These are phyloP conservation scores for Leccinum angustisporum DNA, from an alignment of 1,284 basidiomycete genomes.

Conservation along the genomic window DNA sequence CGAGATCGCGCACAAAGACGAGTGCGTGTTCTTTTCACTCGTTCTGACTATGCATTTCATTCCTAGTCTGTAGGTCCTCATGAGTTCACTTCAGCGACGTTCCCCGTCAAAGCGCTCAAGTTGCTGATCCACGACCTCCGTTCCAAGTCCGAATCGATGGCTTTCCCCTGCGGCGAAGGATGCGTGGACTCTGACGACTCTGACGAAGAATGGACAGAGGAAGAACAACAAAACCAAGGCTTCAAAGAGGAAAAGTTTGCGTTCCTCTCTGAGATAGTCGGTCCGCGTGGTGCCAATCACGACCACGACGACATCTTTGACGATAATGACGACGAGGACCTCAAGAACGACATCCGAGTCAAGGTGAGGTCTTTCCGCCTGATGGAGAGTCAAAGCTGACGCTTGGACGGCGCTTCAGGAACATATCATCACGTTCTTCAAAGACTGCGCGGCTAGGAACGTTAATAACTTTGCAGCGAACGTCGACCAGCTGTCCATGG, in stretches of 20 bases:
- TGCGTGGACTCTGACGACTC: conserved; percentile 77
- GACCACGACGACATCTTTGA: conserved; percentile 72
- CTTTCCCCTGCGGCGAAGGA: conserved; percentile 54
- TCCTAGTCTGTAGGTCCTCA: conserved; percentile 61
- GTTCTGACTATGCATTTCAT: conserved; percentile 12
- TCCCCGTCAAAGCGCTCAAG: conserved; percentile 91
- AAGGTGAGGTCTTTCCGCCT: conserved; percentile 50
- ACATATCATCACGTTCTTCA: conserved; percentile 68
- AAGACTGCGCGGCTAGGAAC: conserved; percentile 67
- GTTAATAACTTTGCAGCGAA: conserved; percentile 63
- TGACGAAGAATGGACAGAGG: conserved; percentile 90
- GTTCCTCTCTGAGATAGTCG: conserved; percentile 68
- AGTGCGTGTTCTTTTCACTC: conserved; percentile 50
- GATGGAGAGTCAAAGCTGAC: background rate
- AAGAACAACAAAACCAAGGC: conserved; percentile 58
- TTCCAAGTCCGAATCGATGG: conserved; percentile 66
- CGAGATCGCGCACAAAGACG: conserved; percentile 84
- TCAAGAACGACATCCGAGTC: conserved; percentile 71
- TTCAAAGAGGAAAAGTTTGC: conserved; percentile 63
- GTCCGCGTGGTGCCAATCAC: conserved; percentile 65
- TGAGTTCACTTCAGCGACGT: conserved; percentile 82
- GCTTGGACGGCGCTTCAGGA: conserved; percentile 41
- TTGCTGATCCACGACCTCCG: conserved; percentile 84
- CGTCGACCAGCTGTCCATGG: conserved; percentile 63
- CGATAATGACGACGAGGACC: conserved; percentile 79